A percentile compares a stretch with the other conserved stretches of the same genome.
phyloP scores from a whole-genome alignment of 306 rosid genomes.

The Ormosia emarginata region DNA sequence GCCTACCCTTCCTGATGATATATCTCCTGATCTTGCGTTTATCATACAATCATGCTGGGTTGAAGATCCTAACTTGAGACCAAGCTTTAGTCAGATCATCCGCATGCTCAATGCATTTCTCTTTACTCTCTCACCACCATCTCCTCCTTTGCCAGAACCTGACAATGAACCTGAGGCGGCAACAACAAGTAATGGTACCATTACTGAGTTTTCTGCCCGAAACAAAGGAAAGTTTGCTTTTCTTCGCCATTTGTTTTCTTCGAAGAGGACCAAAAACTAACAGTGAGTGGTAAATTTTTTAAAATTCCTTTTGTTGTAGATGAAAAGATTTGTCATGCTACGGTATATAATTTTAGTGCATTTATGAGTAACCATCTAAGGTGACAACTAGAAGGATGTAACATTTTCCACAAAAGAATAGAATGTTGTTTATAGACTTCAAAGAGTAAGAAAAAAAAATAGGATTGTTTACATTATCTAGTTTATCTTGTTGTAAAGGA shows the following conservation, averaged over 20 bases:
- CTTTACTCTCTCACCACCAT: conserved; percentile 62
- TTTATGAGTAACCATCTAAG: conserved; percentile 23
- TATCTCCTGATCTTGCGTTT: conserved; percentile 73
- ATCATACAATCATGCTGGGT: conserved; percentile 95
- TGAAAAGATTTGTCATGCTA: conserved; percentile 22
- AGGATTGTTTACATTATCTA: conserved; percentile 24
- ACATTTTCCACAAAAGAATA: conserved; percentile 25
- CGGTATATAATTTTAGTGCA: conserved; percentile 22
- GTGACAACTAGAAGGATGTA: conserved; percentile 26
- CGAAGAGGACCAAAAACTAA: conserved; percentile 70
- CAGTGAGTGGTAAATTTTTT: conserved; percentile 44
- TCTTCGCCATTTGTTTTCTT: conserved; percentile 74
- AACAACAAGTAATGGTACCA: conserved; percentile 54
- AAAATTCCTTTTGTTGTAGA: conserved; percentile 34
- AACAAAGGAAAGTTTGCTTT: conserved; percentile 77
- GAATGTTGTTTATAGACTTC: conserved; percentile 39
- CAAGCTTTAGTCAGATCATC: conserved; percentile 78
- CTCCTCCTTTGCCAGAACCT: conserved; percentile 44
- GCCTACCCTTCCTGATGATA: conserved; percentile 72
- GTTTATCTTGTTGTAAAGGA: conserved; percentile 31
- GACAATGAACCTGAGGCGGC: conserved; percentile 46
- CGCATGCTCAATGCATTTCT: conserved; percentile 76
- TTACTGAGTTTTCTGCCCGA: conserved; percentile 62
- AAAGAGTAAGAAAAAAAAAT: conserved; percentile 23
- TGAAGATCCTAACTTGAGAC: conserved; percentile 85